Percentiles rank a stretch among this genome's conserved stretches.
phyloP scores from a whole-genome alignment of 768 basidiomycete species.

The Boletus reticuloceps region DNA sequence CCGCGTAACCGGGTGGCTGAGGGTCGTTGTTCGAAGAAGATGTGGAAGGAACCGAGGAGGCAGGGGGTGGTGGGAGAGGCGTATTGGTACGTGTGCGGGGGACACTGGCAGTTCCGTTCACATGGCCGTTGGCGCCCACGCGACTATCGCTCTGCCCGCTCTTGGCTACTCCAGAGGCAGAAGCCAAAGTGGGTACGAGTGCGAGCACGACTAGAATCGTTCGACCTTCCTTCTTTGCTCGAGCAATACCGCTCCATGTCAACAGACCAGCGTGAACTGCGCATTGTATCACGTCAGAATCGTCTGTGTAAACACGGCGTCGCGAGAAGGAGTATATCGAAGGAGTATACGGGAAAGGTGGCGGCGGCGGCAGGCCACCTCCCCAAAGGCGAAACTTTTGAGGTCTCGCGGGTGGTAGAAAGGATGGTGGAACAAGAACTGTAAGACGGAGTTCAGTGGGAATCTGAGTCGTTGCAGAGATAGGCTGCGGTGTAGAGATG shows the following conservation, averaged over 20 bases:
- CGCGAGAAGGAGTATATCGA: constrained; percentile 30
- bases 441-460: constrained; percentile 40
- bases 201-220: constrained; percentile 43
- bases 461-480: constrained; percentile 10
- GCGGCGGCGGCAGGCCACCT: constrained; percentile 49
- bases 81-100: constrained; percentile 31
- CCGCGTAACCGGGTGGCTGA: constrained; percentile 24
- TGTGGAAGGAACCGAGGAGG: constrained; percentile 21
- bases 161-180: constrained; percentile 42
- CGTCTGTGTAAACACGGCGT: constrained; percentile 73
- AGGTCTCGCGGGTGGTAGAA: constrained; percentile 56
- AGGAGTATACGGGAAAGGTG: constrained; percentile 33
- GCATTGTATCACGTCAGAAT: constrained; percentile 68
- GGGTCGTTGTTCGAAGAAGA: constrained; percentile 28
- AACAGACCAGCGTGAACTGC: constrained; percentile 63
- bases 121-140: constrained; percentile 26
- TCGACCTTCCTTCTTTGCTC: constrained; percentile 36
- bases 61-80: constrained; percentile 21
- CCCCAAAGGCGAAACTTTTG: constrained; percentile 65
- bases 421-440: constrained; percentile 56
- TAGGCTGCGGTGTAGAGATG: constrained; percentile 5
- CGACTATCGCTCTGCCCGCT: constrained; percentile 26
- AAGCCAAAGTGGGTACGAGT: constrained; percentile 38
- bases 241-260: constrained; percentile 40
- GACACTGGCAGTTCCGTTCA: constrained; percentile 28